phyloP scores from a whole-genome alignment of 306 rosid species.

The Cicer pinnatifidum region DNA sequence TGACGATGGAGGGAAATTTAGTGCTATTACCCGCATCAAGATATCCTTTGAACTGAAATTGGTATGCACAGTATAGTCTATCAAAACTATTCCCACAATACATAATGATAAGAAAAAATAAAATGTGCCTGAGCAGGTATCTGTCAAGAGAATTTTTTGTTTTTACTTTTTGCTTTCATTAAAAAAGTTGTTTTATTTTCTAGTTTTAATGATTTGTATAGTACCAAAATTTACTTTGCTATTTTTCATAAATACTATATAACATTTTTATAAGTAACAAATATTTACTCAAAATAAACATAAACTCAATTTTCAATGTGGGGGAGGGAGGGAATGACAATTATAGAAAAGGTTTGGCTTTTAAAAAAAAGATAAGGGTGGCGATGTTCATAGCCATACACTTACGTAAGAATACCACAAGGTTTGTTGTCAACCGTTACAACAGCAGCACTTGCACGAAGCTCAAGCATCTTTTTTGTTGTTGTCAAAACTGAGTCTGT shows the following conservation, averaged over 20 bases:
- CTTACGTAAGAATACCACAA: slow-evolving; percentile 92
- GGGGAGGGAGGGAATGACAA: not conserved
- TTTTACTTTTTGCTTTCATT: not conserved
- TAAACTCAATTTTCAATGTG: not conserved
- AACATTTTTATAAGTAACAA: not conserved
- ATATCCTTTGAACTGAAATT: slow-evolving; percentile 84
- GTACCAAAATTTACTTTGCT: not conserved
- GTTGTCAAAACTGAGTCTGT: slow-evolving; percentile 72
- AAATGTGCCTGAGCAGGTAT: not conserved
- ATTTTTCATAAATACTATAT: not conserved
- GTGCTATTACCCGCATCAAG: slow-evolving; percentile 92
- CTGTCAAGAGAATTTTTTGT: not conserved
- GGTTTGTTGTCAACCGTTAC: slow-evolving; percentile 75
- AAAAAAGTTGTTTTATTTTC: not conserved
- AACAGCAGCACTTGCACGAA: slow-evolving; percentile 71
- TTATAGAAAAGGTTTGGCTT: not conserved
- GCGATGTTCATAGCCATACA: slow-evolving; percentile 34
- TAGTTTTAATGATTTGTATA: not conserved
- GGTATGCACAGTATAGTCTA: slow-evolving; percentile 26
- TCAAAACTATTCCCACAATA: slow-evolving; percentile 17
- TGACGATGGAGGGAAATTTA: slow-evolving; percentile 69
- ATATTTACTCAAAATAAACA: not conserved
- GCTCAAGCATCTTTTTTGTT: slow-evolving; percentile 84
- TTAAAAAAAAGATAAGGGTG: not conserved
- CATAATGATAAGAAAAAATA: slow-evolving; percentile 9